Evolutionary conservation across 192 early-diverging fungal species (phyloP), one percentile per base, ranked within the genome.

Genomic region (Paraglomus occultum): DNA sequence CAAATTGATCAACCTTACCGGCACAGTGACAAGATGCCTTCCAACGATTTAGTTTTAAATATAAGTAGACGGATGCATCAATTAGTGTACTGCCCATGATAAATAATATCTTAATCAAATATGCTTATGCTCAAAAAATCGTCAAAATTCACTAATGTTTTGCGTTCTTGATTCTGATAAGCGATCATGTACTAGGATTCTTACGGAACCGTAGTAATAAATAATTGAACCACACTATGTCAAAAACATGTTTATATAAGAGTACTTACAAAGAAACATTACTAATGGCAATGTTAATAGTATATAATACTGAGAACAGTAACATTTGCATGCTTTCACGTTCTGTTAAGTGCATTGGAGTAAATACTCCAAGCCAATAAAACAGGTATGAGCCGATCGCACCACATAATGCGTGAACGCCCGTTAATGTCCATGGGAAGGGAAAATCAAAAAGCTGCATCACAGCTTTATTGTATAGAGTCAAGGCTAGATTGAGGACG

Each of bases 391-490:
- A 88, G 0, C 94, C 94, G 22, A 91, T 67, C 1, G 87, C 83
- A 48, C 89, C 85, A 54, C 86, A 84, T 1, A 92, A 67, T 8
- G 88, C 89, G 73, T 96, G 94, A 60, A 93, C 84, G 2, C 90
- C 91, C 0, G 94, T 96, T 0, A 96, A 79, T 7, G 90, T 87
- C 94, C 94, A 94, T 7, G 94, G 94, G 71, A 87, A 94, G 5
- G 78, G 81, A 73, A 92, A 96, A 40, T 81, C 62, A 70, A 88
- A 87, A 65, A 87, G 82, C 57, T 86, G 81, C 62, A 95, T 79
- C 48, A 94, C 88, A 51, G 87, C 84, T 79, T 96, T 94, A 80
- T 90, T 94, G 78, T 91, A 92, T 15, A 95, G 79, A 2, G 94
- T 94, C 22, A 95, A 78, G 5, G 87, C 70, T 15, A 94, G 82